Conservation (phyloP, 257 asterid species). For the Forsythia suspensa region DNA sequence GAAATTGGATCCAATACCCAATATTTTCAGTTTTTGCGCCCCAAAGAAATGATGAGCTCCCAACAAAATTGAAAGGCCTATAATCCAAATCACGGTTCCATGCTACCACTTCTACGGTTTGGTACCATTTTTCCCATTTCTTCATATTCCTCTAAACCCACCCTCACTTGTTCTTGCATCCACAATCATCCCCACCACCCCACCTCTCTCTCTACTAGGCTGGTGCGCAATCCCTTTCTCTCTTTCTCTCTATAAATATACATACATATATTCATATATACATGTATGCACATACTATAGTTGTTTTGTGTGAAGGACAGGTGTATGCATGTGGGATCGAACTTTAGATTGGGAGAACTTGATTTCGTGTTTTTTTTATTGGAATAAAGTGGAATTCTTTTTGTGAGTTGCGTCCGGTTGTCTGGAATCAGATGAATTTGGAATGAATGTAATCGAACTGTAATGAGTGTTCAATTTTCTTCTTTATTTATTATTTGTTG, state of each 20-base stretch:
- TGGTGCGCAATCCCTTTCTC: slow-evolving; percentile 12
- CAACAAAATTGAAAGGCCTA: background rate
- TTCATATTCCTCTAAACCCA: slow-evolving; percentile 14
- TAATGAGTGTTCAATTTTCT: background rate
- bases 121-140: slow-evolving; percentile 11
- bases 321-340: slow-evolving; percentile 19
- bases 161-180: slow-evolving; percentile 10
- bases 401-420: background rate
- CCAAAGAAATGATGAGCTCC: background rate
- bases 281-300: too few relatives aligned
- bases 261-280: background rate
- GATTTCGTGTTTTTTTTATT: background rate
- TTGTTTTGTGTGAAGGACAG: too few relatives aligned
- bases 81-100: background rate
- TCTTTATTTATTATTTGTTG: background rate
- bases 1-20: background rate
- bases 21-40: background rate
- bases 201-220: slow-evolving; percentile 13
- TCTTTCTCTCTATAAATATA: background rate
- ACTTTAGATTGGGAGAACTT: slow-evolving; percentile 9
- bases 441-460: background rate
- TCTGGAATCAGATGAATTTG: background rate
- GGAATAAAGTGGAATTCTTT: slow-evolving; percentile 5
- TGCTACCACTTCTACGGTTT: slow-evolving; percentile 22
- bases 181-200: background rate